phyloP scores from a whole-genome alignment of 2,329 filamentous ascomycete species.

The Aureobasidium sp. region DNA sequence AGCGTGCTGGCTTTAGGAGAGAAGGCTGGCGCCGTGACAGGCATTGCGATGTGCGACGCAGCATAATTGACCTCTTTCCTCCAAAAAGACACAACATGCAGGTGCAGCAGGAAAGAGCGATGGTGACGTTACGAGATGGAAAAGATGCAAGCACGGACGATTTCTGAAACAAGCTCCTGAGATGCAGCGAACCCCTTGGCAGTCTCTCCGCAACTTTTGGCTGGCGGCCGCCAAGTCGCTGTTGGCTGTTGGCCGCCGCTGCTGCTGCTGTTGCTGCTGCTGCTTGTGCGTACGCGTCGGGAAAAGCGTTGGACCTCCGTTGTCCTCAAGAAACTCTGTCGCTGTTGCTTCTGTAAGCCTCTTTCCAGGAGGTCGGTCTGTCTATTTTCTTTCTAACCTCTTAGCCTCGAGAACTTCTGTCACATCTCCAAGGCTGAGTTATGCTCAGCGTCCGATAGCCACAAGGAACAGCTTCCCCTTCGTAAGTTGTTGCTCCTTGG shows the following conservation, averaged over 20 bases:
- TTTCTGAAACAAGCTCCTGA: conserved; percentile 6
- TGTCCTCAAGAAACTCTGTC: not conserved
- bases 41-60: conserved; percentile 5
- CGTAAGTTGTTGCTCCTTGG: not conserved
- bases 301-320: conserved; percentile 14
- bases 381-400: too few species aligned
- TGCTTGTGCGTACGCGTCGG: conserved; percentile 4
- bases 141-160: conserved; percentile 5
- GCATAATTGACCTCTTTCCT: not conserved
- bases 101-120: not conserved
- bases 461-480: not conserved
- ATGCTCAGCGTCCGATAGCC: conserved; percentile 8
- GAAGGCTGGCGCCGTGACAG: not conserved
- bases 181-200: not conserved
- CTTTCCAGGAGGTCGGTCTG: not conserved
- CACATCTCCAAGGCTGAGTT: not conserved
- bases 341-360: not conserved
- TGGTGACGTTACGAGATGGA: not conserved
- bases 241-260: not conserved
- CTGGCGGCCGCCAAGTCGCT: not conserved
- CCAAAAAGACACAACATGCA: too few species aligned
- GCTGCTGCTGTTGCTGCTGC: not conserved
- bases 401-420: not conserved
- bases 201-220: conserved; percentile 4
- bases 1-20: not conserved